Evolutionary conservation across 768 basidiomycete genomes (phyloP).

Genomic region (Terana coerulea): DNA sequence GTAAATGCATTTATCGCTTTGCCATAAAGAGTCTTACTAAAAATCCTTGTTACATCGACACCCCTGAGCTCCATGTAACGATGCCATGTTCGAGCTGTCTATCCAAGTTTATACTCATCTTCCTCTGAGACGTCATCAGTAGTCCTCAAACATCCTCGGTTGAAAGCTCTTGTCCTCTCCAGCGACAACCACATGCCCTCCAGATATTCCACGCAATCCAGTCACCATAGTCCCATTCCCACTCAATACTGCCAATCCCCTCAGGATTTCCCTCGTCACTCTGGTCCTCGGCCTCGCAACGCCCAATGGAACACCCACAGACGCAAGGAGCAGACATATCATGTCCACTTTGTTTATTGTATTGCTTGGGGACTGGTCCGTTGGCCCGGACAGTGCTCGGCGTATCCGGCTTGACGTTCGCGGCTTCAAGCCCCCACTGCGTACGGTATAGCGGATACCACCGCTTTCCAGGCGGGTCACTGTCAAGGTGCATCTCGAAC

Average conservation of each 20-base stretch:
- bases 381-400: too few relatives aligned
- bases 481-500: too few relatives aligned
- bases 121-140: background rate
- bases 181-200: conserved; percentile 2
- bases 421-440: too few relatives aligned
- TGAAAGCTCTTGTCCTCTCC: background rate
- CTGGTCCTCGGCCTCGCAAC: conserved; percentile 6
- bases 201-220: conserved; percentile 10
- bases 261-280: background rate
- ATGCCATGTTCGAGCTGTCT: too few relatives aligned
- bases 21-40: too few relatives aligned
- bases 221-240: conserved; percentile 10
- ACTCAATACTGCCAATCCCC: background rate
- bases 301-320: conserved; percentile 6
- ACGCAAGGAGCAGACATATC: conserved; percentile 4
- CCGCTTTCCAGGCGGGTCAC: too few relatives aligned
- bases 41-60: too few relatives aligned
- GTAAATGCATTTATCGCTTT: too few relatives aligned
- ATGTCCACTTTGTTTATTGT: conserved; percentile 6
- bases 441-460: too few relatives aligned
- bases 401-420: too few relatives aligned
- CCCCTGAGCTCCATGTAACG: too few relatives aligned
- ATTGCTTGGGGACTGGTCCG: too few relatives aligned
- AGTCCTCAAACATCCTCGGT: background rate
- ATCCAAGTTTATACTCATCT: background rate